These are phyloP conservation scores for Tetradesmus lagerheimii DNA, from an alignment of 139 green algal species.

Conservation along the genomic window DNA sequence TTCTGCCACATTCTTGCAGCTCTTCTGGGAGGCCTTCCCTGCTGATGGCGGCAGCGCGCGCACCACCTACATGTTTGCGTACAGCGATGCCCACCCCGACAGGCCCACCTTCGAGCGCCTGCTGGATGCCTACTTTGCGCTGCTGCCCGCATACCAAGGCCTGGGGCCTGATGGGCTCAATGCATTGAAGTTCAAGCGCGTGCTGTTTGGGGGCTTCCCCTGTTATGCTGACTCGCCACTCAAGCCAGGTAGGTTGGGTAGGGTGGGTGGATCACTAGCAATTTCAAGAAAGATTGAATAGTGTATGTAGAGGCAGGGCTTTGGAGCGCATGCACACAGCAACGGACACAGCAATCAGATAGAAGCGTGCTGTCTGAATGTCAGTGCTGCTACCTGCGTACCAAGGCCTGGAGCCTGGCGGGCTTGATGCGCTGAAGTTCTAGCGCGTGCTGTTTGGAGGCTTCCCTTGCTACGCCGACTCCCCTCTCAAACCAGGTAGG, in stretches of 20 bases:
- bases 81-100: slow-evolving; percentile 77
- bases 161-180: not conserved
- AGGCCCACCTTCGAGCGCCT: slow-evolving; percentile 68
- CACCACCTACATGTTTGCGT: slow-evolving; percentile 95
- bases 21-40: slow-evolving; percentile 80
- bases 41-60: slow-evolving; percentile 68
- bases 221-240: slow-evolving; percentile 71
- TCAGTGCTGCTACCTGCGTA: slow-evolving; percentile 20
- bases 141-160: slow-evolving; percentile 29
- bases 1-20: not conserved
- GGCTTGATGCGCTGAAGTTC: not conserved
- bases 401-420: not conserved
- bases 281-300: too few species aligned
- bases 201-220: slow-evolving; percentile 84
- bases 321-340: too few species aligned
- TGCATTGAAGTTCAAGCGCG: not conserved
- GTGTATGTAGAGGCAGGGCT: too few species aligned
- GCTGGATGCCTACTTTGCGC: slow-evolving; percentile 30
- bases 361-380: not conserved
- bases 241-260: slow-evolving; percentile 35
- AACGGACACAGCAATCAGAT: too few species aligned
- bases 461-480: slow-evolving; percentile 75
- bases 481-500: slow-evolving; percentile 61
- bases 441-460: slow-evolving; percentile 74
- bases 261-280: too few species aligned